Evolutionary conservation across 495 filamentous ascomycete species (phyloP).

Genomic region (Penicillium nucicola): DNA sequence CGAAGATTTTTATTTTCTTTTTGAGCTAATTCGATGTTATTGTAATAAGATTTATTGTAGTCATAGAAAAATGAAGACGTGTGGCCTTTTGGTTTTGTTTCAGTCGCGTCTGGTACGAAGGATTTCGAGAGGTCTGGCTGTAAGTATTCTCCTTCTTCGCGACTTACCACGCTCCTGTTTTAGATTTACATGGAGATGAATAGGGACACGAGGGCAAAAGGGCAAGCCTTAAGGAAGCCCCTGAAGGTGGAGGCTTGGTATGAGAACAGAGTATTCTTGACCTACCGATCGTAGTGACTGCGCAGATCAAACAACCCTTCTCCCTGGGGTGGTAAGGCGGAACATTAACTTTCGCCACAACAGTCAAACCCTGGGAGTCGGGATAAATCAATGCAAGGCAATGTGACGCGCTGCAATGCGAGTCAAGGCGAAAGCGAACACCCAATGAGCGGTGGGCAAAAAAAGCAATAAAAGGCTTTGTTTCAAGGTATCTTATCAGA

Average conservation of each 20-base stretch:
- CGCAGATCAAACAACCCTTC: not conserved
- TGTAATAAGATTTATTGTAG: too few relatives aligned
- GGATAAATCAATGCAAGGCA: slow-evolving; percentile 20
- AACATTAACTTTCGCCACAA: slow-evolving; percentile 13
- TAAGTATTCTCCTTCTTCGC: slow-evolving; percentile 1
- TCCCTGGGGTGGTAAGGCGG: slow-evolving; percentile 3
- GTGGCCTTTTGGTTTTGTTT: not conserved
- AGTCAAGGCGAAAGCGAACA: slow-evolving; percentile 14
- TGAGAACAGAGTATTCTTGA: not conserved
- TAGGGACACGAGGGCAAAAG: slow-evolving; percentile 2
- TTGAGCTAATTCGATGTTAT: too few relatives aligned
- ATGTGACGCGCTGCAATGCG: slow-evolving; percentile 20
- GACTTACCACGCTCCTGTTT: slow-evolving; percentile 3
- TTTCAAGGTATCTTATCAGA: not conserved
- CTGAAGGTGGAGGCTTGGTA: not conserved
- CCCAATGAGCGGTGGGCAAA: not conserved
- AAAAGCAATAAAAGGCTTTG: slow-evolving; percentile 1
- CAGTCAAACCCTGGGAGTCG: slow-evolving; percentile 16
- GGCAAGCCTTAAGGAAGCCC: not conserved
- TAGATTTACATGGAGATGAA: not conserved
- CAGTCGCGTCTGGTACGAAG: not conserved
- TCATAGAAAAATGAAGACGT: too few relatives aligned
- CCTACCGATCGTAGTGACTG: not conserved
- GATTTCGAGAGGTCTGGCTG: too few relatives aligned
- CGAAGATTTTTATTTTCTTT: not conserved